Base-by-base conservation (phyloP, 805 yeast genomes). In the Spathaspora arborariae region DNA sequence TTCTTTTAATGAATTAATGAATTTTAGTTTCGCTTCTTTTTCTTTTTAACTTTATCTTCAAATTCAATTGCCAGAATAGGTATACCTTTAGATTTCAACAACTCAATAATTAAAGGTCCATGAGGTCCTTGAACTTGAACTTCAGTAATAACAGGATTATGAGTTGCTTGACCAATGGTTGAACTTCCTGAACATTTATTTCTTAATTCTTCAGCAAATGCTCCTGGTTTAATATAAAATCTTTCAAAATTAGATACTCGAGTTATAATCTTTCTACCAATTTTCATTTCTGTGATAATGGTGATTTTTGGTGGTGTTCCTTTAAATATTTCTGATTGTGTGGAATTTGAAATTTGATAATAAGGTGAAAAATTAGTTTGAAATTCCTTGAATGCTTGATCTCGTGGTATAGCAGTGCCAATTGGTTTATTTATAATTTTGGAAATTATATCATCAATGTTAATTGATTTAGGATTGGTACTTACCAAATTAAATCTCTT, bases 111-210 rank as follows among this genome's bases (percentile, higher is more conserved):
- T 0, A 75, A 62, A 41, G 79, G 76, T 20, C 82, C 81, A 60
- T 92, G 98, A 2, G 92, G 86, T 0, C 99, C 99, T 67, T 94
- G 98, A 2, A 94, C 96, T 41, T 82, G 76, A 3, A 94, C 89
- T 56, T 88, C 95, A 36, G 73, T 63, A 0, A 76, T 57, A 34
- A 74, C 76, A 4, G 84, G 83, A 44, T 79, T 76, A 35, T 77
- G 78, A 13, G 71, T 69, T 37, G 80, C 78, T 22, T 79, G 81
- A 0, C 84, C 84, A 9, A 87, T 75, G 0, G 96, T 82, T 0
- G 94, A 77, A 0, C 97, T 88, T 0, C 97, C 96, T 10, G 96
- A 91, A 62, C 98, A 94, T 52, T 82, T 82, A 18, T 81, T 80
- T 49, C 85, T 81, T 51, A 92, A 65, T 39, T 81, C 85, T 24